Evolutionary conservation across 306 rosid genomes (phyloP), one percentile per base, ranked within the genome.

Genomic region (Macrotyloma uniflorum): DNA sequence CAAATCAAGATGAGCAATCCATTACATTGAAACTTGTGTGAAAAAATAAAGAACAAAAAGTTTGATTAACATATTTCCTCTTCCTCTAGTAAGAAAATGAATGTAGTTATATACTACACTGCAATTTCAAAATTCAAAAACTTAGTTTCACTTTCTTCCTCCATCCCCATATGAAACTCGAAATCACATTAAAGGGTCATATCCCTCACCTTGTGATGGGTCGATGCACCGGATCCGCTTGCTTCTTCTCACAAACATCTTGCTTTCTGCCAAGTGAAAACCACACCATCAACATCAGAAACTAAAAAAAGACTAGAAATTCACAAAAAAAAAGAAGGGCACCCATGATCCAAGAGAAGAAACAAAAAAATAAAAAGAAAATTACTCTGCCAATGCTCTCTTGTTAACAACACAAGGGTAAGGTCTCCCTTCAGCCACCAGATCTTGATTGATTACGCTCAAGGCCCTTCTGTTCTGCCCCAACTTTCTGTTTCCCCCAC

Each of bases 321-420:
- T 64, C 53, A 22, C n/a, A 43, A 61, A 1, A 72, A 0, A 24
- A 62, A 9, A n/a, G 33, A 30, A 42, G 16, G 55, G 70, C 8
- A 74, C 5, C 24, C 13, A 13, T 14, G 15, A 18, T 23, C 8
- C 4, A 6, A 13, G 9, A 18, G 19, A 24, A 12, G 1, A 23
- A n/a, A n/a, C n/a, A 23, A 61, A 15, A 15, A 30, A 36, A 36
- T 4, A 30, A 14, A 61, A 61, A 32, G 4, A 16, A 61, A 76
- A 66, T 86, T 93, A 93, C 99, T 83, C 95, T 46, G 91, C 13
- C 61, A 89, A 77, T 3, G 77, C 84, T 80, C 99, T 91, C 87
- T 95, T 95, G 89, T 90, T 91, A 79, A 95, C 90, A 53, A 92
- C 96, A 73, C 96, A 90, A 30, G 97, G 95, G 77, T 90, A 89